These are phyloP conservation scores for Penicillium steckii DNA, from an alignment of 495 filamentous ascomycete genomes.

Conservation along the genomic window DNA sequence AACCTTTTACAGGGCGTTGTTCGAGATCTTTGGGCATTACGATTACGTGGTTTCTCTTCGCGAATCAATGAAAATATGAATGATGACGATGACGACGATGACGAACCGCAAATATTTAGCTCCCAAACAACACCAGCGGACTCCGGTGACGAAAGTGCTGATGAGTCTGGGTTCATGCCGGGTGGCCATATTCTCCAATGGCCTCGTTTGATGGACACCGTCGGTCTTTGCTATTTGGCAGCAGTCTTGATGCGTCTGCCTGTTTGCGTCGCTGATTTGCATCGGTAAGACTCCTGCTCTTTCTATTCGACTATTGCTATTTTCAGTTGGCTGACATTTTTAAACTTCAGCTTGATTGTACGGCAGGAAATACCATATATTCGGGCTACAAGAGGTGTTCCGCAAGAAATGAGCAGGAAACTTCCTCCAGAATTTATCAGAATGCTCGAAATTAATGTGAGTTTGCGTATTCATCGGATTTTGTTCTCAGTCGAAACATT, in stretches of 20 bases:
- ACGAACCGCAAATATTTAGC: constrained; percentile 47
- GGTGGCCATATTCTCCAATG: constrained; percentile 28
- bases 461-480: constrained; percentile 1
- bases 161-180: constrained; percentile 23
- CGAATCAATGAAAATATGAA: constrained; percentile 37
- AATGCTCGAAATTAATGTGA: constrained; percentile 56
- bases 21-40: constrained; percentile 68
- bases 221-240: constrained; percentile 68
- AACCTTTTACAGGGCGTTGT: constrained; percentile 46
- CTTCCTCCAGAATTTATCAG: constrained; percentile 58
- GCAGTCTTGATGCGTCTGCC: constrained; percentile 62
- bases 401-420: constrained; percentile 62
- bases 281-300: constrained; percentile 42
- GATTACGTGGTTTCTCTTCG: constrained; percentile 50
- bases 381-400: constrained; percentile 48
- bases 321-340: constrained; percentile 16
- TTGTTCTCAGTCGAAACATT: not conserved
- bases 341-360: constrained; percentile 30
- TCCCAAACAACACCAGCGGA: constrained; percentile 43
- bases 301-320: constrained; percentile 7
- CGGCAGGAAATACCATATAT: constrained; percentile 48
- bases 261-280: constrained; percentile 60
- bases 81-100: constrained; percentile 28
- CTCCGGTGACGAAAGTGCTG: constrained; percentile 15
- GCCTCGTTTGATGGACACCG: constrained; percentile 61